Evolutionary conservation across 164 flowering plant genomes (phyloP).

Genomic region (Kalanchoe fedtschenkoi): DNA sequence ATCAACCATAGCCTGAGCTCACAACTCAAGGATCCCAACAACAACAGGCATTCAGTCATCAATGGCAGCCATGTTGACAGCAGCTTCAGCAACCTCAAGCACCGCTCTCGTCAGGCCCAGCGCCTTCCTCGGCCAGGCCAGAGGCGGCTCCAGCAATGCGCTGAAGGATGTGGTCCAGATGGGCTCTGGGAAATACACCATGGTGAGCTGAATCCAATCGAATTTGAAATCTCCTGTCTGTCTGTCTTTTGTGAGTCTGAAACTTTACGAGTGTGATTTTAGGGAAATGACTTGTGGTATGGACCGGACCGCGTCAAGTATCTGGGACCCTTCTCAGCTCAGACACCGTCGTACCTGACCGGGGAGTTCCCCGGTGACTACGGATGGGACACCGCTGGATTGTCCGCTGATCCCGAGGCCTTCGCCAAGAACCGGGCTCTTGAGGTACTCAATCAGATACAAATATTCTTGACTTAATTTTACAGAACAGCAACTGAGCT

Average conservation of each 20-base stretch:
- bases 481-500: neutral
- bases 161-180: conserved; percentile 58
- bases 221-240: neutral
- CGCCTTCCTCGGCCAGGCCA: conserved; percentile 63
- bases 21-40: too few relatives aligned
- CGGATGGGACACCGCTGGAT: conserved; percentile 95
- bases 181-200: conserved; percentile 56
- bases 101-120: conserved; percentile 49
- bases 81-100: conserved; percentile 50
- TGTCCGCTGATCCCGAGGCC: conserved; percentile 94
- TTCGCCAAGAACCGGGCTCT: conserved; percentile 92
- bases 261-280: neutral
- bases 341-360: conserved; percentile 80
- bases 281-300: conserved; percentile 80
- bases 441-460: conserved; percentile 34
- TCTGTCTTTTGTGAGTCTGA: neutral
- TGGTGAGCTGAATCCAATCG: conserved; percentile 47
- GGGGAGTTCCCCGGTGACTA: conserved; percentile 97
- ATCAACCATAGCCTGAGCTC: neutral
- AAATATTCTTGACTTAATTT: neutral
- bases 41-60: neutral
- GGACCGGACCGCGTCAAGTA: conserved; percentile 93
- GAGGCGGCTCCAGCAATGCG: conserved; percentile 26
- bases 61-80: conserved; percentile 38
- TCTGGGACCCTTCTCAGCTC: conserved; percentile 95